Evolutionary conservation across 306 rosid species (phyloP), one percentile per base, ranked within the genome.

Genomic region (Crotalaria pallida): DNA sequence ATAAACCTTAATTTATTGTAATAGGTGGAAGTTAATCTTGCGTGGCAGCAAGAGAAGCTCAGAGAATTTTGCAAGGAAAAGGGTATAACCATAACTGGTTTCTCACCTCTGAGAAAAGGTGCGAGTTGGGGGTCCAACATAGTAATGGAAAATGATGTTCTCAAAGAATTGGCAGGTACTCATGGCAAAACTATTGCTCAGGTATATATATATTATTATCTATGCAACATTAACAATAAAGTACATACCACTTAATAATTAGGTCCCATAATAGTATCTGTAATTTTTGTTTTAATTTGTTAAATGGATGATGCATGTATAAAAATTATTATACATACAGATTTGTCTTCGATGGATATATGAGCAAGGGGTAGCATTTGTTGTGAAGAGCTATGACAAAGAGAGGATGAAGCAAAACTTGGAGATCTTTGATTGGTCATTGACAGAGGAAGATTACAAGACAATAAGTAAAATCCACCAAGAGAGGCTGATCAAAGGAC

Each of bases 101-200:
- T 77, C 77, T 82, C 80, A 31, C 86, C 86, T 23, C 40, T 82
- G 23, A 82, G 86, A 53, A 82, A 82, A 17, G 86, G 86, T 63
- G 77, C 73, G 2, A 69, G 74, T 9, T 73, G 80, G 5, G 85
- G 85, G 47, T 10, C 57, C 10, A 77, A 82, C 29, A 33, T 74
- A 13, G 86, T 78, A 18, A 60, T 82, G 61, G 83, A 82, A 67
- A 82, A 78, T 44, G 83, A 77, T 48, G n/a, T 73, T 6, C 36
- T 82, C 49, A 81, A 81, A 31, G 82, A 77, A 67, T 29, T 81
- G 3, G 80, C 85, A 0, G 82, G 77, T 62, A 62, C 82, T 56
- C 82, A 73, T 10, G 74, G 71, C 57, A 81, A 81, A 49, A 81
- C 77, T 56, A 41, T 64, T n/a, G 82, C 85, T 29, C 85, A 81